These are phyloP conservation scores for Termitomyces sp. DNA, from an alignment of 768 basidiomycete species.

Conservation along the genomic window DNA sequence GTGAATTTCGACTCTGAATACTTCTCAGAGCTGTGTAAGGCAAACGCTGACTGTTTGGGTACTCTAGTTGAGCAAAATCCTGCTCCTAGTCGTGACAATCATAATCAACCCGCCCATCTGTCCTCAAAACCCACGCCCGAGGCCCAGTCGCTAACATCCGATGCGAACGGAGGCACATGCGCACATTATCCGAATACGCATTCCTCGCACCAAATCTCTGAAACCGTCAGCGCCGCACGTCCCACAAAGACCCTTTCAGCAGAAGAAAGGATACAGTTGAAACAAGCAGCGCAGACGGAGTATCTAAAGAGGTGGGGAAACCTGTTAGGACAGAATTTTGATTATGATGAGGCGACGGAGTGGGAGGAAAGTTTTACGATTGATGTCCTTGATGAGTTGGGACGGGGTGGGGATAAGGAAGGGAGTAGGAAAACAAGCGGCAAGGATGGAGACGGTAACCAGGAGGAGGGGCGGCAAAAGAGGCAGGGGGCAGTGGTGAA, in stretches of 20 bases:
- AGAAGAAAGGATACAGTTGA: neutral
- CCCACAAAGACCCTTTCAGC: neutral
- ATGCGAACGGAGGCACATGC: neutral
- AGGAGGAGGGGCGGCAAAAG: neutral
- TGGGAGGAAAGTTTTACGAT: neutral
- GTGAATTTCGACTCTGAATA: neutral
- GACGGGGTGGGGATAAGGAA: neutral
- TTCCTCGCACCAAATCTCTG: too few species aligned
- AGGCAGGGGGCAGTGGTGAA: constrained; percentile 4
- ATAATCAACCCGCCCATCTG: neutral
- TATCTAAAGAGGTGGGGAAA: neutral
- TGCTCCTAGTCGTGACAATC: neutral
- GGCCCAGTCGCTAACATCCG: neutral
- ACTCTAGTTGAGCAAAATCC: neutral
- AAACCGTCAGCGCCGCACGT: neutral
- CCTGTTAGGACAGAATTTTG: neutral
- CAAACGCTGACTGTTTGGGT: neutral
- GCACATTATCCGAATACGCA: neutral
- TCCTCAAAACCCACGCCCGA: neutral
- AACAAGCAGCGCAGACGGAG: neutral
- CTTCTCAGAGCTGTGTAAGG: neutral
- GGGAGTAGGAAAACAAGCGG: neutral
- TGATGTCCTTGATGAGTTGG: neutral
- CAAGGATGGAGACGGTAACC: neutral
- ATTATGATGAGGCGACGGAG: neutral